Evolutionary conservation across 352 stramenopile species (phyloP).

Genomic region (Elongisporangium undulatum): DNA sequence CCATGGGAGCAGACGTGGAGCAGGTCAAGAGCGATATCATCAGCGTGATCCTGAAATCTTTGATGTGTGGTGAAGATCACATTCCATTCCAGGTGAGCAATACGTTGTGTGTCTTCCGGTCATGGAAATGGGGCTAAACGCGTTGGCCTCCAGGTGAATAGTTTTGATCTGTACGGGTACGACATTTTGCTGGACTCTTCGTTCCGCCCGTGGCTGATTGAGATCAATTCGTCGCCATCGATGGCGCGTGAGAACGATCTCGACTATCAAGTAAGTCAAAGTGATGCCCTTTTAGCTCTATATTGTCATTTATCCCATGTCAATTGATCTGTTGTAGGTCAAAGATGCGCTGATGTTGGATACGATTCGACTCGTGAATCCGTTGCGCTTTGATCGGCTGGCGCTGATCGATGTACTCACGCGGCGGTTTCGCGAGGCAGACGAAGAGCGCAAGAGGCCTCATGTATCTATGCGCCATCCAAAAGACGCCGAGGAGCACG

Average conservation of each 20-base stretch:
- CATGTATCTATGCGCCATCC: slow-evolving; percentile 52
- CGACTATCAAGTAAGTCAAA: slow-evolving; percentile 44
- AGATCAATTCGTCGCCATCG: slow-evolving; percentile 94
- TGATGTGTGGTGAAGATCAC: slow-evolving; percentile 85
- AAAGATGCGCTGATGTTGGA: slow-evolving; percentile 90
- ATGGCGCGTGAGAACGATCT: slow-evolving; percentile 86
- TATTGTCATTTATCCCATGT: background rate
- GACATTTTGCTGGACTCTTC: slow-evolving; percentile 91
- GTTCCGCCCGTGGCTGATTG: slow-evolving; percentile 92
- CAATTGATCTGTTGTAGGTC: slow-evolving; percentile 20
- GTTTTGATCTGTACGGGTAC: slow-evolving; percentile 95
- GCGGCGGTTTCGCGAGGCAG: slow-evolving; percentile 49
- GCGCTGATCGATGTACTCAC: slow-evolving; percentile 64
- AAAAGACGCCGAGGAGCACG: slow-evolving; percentile 43
- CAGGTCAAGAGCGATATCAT: slow-evolving; percentile 66
- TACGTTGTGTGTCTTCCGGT: slow-evolving; percentile 1
- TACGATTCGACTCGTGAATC: slow-evolving; percentile 83
- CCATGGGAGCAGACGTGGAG: slow-evolving; percentile 60
- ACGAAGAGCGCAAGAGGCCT: slow-evolving; percentile 51
- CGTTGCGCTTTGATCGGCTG: slow-evolving; percentile 73
- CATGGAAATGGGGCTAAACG: background rate
- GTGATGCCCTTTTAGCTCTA: background rate
- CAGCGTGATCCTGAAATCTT: slow-evolving; percentile 83
- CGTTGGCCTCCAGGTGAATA: slow-evolving; percentile 49
- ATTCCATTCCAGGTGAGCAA: slow-evolving; percentile 71